Conservation (phyloP, 2,329 filamentous ascomycete genomes). For the Sphaerostilbella broomeana region DNA sequence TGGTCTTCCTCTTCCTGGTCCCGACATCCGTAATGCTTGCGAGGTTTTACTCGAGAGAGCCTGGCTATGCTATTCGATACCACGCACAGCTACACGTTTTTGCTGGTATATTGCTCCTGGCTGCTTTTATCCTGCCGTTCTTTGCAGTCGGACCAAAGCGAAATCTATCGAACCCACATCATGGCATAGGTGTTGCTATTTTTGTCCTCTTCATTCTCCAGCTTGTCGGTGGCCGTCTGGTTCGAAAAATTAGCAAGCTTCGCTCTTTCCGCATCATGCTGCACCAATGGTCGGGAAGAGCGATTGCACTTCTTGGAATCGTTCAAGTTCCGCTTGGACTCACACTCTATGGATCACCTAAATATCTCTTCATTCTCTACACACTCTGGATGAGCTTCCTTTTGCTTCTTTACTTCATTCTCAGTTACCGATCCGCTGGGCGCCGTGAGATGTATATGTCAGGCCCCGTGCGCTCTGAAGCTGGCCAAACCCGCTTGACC, state of each 20-base stretch:
- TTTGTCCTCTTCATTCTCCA: slow-evolving; percentile 69
- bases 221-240: slow-evolving; percentile 59
- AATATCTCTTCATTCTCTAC: slow-evolving; percentile 78
- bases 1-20: slow-evolving; percentile 68
- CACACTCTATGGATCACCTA: slow-evolving; percentile 86
- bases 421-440: slow-evolving; percentile 63
- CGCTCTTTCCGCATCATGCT: slow-evolving; percentile 54
- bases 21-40: slow-evolving; percentile 68
- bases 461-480: slow-evolving; percentile 50
- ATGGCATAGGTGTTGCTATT: slow-evolving; percentile 75
- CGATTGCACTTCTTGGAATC: slow-evolving; percentile 73
- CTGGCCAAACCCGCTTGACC: slow-evolving; percentile 32
- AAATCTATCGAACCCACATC: slow-evolving; percentile 73
- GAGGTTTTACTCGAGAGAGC: slow-evolving; percentile 60
- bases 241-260: slow-evolving; percentile 45
- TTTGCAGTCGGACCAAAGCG: slow-evolving; percentile 69
- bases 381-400: slow-evolving; percentile 70
- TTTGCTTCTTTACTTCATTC: slow-evolving; percentile 68
- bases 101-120: slow-evolving; percentile 60
- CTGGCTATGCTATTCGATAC: slow-evolving; percentile 55
- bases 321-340: slow-evolving; percentile 83
- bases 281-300: slow-evolving; percentile 82
- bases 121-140: slow-evolving; percentile 67
- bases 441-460: slow-evolving; percentile 48
- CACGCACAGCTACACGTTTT: slow-evolving; percentile 72